phyloP scores from a whole-genome alignment of 352 stramenopile genomes.

The Stephanocyclus meneghinianus region DNA sequence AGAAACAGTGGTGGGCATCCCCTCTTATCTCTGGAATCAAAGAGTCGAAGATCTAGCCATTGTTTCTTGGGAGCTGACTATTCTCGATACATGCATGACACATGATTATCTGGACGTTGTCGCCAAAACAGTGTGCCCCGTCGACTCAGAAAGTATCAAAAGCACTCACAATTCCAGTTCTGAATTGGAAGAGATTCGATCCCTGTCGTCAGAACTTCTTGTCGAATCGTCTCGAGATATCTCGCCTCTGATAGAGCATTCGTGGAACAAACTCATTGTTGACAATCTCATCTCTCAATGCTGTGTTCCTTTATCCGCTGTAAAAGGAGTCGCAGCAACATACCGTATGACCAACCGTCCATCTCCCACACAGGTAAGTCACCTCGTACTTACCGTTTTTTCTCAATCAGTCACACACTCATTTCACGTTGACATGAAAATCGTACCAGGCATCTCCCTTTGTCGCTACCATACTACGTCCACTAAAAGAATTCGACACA shows the following conservation, averaged over 20 bases:
- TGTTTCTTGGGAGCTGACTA: conserved; percentile 79
- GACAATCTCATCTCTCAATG: conserved; percentile 72
- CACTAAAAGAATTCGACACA: conserved; percentile 74
- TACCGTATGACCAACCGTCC: conserved; percentile 84
- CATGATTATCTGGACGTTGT: conserved; percentile 69
- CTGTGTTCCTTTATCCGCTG: conserved; percentile 65
- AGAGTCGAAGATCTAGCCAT: conserved; percentile 72
- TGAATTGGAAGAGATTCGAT: conserved; percentile 59
- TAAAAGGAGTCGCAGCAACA: conserved; percentile 81
- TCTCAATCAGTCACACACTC: background rate
- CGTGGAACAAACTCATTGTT: conserved; percentile 78
- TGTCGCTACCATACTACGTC: conserved; percentile 70
- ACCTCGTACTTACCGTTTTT: background rate
- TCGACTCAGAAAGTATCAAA: conserved; percentile 34
- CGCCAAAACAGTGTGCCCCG: conserved; percentile 27
- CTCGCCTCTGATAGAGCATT: conserved; percentile 59
- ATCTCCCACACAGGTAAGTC: conserved; percentile 52
- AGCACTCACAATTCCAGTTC: conserved; percentile 39
- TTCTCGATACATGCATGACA: conserved; percentile 68
- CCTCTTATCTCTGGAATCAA: conserved; percentile 74
- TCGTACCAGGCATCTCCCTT: conserved; percentile 69
- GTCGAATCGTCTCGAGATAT: conserved; percentile 68
- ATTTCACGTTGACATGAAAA: background rate
- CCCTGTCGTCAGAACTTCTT: conserved; percentile 65
- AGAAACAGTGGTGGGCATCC: conserved; percentile 39